Percentiles rank a stretch among this genome's conserved stretches.
Evolutionary conservation across 2,329 filamentous ascomycete genomes (phyloP).

Genomic region (Colletotrichum shisoi): DNA sequence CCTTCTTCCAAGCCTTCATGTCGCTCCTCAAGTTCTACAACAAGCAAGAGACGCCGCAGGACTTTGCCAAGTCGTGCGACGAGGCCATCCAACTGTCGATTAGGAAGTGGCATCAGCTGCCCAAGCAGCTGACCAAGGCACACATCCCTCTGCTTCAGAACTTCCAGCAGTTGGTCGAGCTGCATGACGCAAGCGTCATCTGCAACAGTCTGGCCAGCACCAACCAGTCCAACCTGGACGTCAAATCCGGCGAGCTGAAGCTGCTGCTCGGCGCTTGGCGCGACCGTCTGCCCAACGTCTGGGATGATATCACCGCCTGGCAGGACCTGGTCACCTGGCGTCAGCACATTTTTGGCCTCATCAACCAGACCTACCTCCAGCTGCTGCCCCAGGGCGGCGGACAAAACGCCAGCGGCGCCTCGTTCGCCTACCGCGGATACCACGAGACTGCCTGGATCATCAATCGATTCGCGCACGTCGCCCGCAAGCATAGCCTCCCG

Average conservation of each 20-base stretch:
- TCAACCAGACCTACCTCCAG: constrained; percentile 91
- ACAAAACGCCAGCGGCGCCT: constrained; percentile 85
- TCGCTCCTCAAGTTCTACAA: constrained; percentile 92
- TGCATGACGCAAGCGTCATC: constrained; percentile 97
- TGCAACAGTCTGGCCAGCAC: constrained; percentile 89
- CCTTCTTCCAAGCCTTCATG: constrained; percentile 99
- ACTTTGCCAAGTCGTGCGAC: constrained; percentile 91
- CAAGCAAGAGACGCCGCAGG: constrained; percentile 78
- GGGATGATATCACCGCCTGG: constrained; percentile 99
- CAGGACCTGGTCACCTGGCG: constrained; percentile 99
- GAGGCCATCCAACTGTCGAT: constrained; percentile 98
- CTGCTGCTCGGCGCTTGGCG: constrained; percentile 93
- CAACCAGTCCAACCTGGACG: constrained; percentile 83
- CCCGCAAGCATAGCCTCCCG: constrained; percentile 92
- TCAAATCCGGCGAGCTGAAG: constrained; percentile 95
- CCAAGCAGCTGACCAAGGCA: constrained; percentile 88
- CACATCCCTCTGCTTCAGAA: constrained; percentile 95
- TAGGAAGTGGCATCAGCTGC: constrained; percentile 98
- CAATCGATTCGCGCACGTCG: constrained; percentile 97
- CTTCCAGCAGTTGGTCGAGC: constrained; percentile 96
- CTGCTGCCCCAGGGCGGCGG: constrained; percentile 78
- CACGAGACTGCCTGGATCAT: constrained; percentile 99
- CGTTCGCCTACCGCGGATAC: constrained; percentile 95
- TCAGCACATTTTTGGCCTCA: constrained; percentile 97
- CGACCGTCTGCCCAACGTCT: constrained; percentile 93